Base-by-base conservation (phyloP, 2,329 filamentous ascomycete genomes). In the Penicillium paneum region DNA sequence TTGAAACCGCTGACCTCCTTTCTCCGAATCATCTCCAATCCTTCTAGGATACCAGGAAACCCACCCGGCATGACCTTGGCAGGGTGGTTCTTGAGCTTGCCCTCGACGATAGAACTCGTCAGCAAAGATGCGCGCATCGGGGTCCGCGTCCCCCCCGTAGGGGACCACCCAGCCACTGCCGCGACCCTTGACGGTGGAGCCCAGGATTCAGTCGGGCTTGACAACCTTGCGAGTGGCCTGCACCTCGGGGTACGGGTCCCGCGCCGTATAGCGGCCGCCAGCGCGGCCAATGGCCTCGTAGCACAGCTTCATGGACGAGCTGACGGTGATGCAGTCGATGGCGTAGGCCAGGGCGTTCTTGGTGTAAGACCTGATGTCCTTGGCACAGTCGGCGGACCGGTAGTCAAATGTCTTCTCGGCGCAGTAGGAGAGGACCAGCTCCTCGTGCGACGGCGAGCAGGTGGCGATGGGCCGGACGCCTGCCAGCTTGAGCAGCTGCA, bases 361-460 rank as follows among this genome's bases (percentile, higher is more conserved):
- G 15, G 59, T 59, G 32, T 55, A 49, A 4, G 26, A 26, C 4
- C 47, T 48, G 42, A 63, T 63, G 10, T 54, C 40, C 3, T 21
- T 21, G 0, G 44, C 55, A 24, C 55, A 62, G 2, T 28, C 21
- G 1, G 45, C 12, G 1, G 42, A 48, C 2, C 21, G 53, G 32
- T 63, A 63, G 39, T 62, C 57, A 17, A 58, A 62, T 2, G 49
- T 53, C 1, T 21, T 40, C 7, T 43, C 52, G 3, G 61, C 61
- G 3, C 61, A 59, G n/a, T 38, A 47, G 4, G 15, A 5, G 10
- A 47, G 31, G 0, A 58, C 57, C 0, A 58, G 39, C 5, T 49
- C 48, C 13, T 51, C 49, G 39, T 58, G 58, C 2, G 11, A 35
- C 1, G 60, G 54, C 1, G 60, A 62, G 38, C 58, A 61, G n/a